A percentile compares a stretch with the other conserved stretches of the same genome.
These are phyloP conservation scores for Leccinum subgranulosum DNA, from an alignment of 768 basidiomycete species.

Conservation along the genomic window DNA sequence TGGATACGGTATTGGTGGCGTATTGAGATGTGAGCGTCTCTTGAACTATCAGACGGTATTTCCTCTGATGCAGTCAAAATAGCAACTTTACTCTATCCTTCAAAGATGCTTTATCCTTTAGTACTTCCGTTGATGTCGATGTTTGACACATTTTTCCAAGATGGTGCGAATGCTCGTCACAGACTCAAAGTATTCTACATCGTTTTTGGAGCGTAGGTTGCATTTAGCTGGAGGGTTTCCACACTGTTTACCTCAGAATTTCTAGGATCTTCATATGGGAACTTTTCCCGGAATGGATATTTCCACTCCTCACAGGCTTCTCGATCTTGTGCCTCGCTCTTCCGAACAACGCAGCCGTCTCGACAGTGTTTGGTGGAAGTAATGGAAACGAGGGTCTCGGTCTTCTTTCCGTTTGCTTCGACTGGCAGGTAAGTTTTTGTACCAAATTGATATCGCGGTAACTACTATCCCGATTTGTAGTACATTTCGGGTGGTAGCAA, in stretches of 20 bases:
- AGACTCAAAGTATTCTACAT: constrained; percentile 35
- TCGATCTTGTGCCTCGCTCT: constrained; percentile 60
- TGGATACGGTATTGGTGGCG: constrained; percentile 54
- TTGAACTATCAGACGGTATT: neutral
- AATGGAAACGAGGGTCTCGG: constrained; percentile 64
- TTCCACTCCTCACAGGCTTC: constrained; percentile 61
- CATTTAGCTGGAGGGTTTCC: constrained; percentile 16
- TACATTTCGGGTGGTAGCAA: constrained; percentile 32
- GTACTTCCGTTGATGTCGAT: constrained; percentile 24
- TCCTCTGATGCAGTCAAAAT: constrained; percentile 7
- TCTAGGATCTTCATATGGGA: constrained; percentile 35
- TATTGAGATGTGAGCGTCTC: constrained; percentile 42
- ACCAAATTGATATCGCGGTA: neutral
- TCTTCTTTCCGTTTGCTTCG: constrained; percentile 53
- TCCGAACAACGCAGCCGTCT: constrained; percentile 46
- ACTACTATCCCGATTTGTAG: constrained; percentile 5
- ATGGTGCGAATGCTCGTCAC: constrained; percentile 36
- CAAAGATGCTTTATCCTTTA: constrained; percentile 42
- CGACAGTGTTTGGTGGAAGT: constrained; percentile 58
- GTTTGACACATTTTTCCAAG: constrained; percentile 39
- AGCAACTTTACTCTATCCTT: constrained; percentile 40
- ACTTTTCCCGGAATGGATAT: constrained; percentile 34
- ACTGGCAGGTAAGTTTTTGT: constrained; percentile 51
- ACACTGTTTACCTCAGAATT: constrained; percentile 15
- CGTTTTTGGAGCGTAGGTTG: constrained; percentile 30